Evolutionary conservation across 2,329 filamentous ascomycete species (phyloP).

Genomic region (Ophiocordyceps camponoti-floridani): DNA sequence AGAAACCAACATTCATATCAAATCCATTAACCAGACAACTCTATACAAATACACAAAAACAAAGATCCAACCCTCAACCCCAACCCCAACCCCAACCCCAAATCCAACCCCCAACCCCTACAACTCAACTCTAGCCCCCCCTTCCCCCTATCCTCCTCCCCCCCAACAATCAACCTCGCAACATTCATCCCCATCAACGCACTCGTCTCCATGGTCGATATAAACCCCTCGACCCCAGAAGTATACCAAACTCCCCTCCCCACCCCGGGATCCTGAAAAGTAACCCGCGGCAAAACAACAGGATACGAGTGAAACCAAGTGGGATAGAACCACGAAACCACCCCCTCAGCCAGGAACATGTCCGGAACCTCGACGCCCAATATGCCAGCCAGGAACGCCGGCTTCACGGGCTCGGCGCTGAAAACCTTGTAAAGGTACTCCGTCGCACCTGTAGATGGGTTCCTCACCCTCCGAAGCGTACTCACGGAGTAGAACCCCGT

Average conservation of each 20-base stretch:
- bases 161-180: slow-evolving; percentile 45
- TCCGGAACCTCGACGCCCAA: slow-evolving; percentile 29
- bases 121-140: too few relatives aligned
- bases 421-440: slow-evolving; percentile 52
- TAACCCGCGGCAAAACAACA: slow-evolving; percentile 63
- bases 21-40: too few relatives aligned
- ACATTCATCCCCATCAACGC: slow-evolving; percentile 62
- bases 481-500: slow-evolving; percentile 77
- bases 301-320: slow-evolving; percentile 77
- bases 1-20: too few relatives aligned
- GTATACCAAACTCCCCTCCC: slow-evolving; percentile 52
- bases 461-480: slow-evolving; percentile 45
- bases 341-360: slow-evolving; percentile 18
- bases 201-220: slow-evolving; percentile 95
- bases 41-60: too few relatives aligned
- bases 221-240: slow-evolving; percentile 75
- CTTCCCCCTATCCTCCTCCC: neutral
- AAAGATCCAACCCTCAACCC: too few relatives aligned
- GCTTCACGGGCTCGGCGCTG: slow-evolving; percentile 33
- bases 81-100: too few relatives aligned
- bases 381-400: slow-evolving; percentile 32
- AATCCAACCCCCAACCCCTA: neutral
- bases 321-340: slow-evolving; percentile 60
- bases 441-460: slow-evolving; percentile 33
- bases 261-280: slow-evolving; percentile 67